Conservation (phyloP, 2,329 filamentous ascomycete genomes). For the Sporothrix sp. region DNA sequence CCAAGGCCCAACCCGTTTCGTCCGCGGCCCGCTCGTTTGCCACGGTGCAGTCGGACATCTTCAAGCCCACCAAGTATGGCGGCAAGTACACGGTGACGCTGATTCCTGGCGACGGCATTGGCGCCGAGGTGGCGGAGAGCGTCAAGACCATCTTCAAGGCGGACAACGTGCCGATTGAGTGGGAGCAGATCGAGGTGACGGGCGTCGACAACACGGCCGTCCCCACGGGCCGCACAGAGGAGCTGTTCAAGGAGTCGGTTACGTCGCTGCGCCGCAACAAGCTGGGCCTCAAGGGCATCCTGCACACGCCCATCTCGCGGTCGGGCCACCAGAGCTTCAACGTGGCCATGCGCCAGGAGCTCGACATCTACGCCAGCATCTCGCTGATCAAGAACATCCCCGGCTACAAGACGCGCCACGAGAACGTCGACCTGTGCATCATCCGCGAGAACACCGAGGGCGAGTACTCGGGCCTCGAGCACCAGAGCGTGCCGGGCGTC, state of each 20-base stretch:
- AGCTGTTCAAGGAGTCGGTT: conserved; percentile 91
- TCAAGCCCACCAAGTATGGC: conserved; percentile 98
- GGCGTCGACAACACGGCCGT: conserved; percentile 77
- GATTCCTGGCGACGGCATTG: conserved; percentile 98
- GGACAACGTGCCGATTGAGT: conserved; percentile 96
- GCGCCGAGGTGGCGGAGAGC: conserved; percentile 92
- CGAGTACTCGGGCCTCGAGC: conserved; percentile 97
- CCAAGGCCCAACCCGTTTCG: conserved; percentile 25
- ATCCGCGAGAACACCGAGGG: conserved; percentile 99
- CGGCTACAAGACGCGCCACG: conserved; percentile 93
- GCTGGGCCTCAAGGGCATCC: conserved; percentile 96
- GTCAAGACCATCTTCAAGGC: conserved; percentile 99
- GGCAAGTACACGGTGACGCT: conserved; percentile 98
- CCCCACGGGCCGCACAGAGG: conserved; percentile 69
- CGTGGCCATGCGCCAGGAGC: conserved; percentile 95
- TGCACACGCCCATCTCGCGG: conserved; percentile 93
- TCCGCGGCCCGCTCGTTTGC: conserved; percentile 51
- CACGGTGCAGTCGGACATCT: conserved; percentile 87
- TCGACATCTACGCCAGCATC: conserved; percentile 98
- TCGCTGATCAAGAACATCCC: conserved; percentile 99
- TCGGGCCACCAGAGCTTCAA: conserved; percentile 99
- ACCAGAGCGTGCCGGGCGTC: conserved; percentile 92
- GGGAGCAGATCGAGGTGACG: conserved; percentile 95
- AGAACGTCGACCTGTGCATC: conserved; percentile 96
- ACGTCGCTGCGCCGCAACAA: conserved; percentile 96